Evolutionary conservation across 169 alveolate species (phyloP).

Genomic region (Plasmodium relictum): DNA sequence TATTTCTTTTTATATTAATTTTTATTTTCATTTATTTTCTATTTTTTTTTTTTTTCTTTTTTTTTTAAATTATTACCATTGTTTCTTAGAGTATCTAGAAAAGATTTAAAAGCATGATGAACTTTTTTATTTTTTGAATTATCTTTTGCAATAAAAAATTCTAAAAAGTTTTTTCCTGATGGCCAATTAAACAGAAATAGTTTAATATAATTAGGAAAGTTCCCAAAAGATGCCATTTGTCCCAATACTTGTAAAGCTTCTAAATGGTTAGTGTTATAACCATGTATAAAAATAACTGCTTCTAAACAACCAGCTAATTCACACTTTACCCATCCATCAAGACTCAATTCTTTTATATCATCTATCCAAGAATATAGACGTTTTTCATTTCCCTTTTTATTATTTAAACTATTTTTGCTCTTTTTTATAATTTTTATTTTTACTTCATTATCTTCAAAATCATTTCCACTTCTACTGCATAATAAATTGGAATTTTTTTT

Average conservation of each 20-base stretch:
- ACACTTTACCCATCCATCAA: conserved; percentile 85
- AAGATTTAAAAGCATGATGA: conserved; percentile 78
- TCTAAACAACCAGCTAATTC: conserved; percentile 84
- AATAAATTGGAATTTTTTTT: conserved; percentile 72
- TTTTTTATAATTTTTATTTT: conserved; percentile 65
- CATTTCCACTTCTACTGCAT: conserved; percentile 46
- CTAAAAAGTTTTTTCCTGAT: conserved; percentile 80
- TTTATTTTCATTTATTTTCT: background rate
- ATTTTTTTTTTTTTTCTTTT: background rate
- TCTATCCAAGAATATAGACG: conserved; percentile 53
- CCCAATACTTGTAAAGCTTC: conserved; percentile 84
- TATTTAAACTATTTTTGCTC: conserved; percentile 70
- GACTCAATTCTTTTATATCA: conserved; percentile 54
- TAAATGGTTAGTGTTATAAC: conserved; percentile 80
- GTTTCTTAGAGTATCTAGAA: conserved; percentile 77
- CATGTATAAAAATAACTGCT: conserved; percentile 88
- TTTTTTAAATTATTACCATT: conserved; percentile 28
- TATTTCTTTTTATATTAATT: background rate
- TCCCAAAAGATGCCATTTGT: conserved; percentile 88
- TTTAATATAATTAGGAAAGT: conserved; percentile 88
- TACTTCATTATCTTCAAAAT: conserved; percentile 75
- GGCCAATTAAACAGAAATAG: conserved; percentile 90
- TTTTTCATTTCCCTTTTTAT: conserved; percentile 62
- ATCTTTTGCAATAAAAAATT: conserved; percentile 79
- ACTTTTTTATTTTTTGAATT: conserved; percentile 66